Evolutionary conservation across 306 rosid species (phyloP), one percentile per base, ranked within the genome.

Genomic region (Quercus suber): DNA sequence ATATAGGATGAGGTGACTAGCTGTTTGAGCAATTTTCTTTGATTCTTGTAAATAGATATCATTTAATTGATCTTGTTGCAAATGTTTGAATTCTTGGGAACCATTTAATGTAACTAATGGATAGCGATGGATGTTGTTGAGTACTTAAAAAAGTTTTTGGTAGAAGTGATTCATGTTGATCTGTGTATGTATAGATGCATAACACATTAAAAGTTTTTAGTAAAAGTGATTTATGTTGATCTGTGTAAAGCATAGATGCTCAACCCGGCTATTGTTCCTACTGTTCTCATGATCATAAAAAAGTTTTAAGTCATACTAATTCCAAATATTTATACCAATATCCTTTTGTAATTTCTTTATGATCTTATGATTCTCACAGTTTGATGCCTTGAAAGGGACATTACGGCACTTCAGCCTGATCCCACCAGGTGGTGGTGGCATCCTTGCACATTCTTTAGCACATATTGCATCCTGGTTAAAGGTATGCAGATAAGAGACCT

Each of bases 371-470:
- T 76, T 73, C 69, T 14, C 79, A 84, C 93, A 96, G 99, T 96
- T 96, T 85, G 93, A 93, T 84, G 37, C 87, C 76, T 76, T 96
- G 76, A 96, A 96, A 89, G 90, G 86, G 33, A 65, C 91, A 28
- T 76, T 95, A 43, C 88, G 89, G 72, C 94, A 89, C 86, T 93
- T 86, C 81, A 87, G 85, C 83, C 85, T 96, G 53, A 89, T 96
- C 73, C 97, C 96, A 60, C 92, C 91, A 2, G 92, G 94, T 71
- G 98, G 94, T 49, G 93, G 98, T 1, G 97, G 98, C 69, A 86
- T 96, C 33, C 60, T 93, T 86, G 86, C 94, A 20, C 97, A 91
- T 88, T 89, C 93, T 77, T 81, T 93, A 60, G 99, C 97, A 71
- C 86, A 73, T 55, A 41, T 96, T 55, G 98, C 94, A 81, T 91